These are phyloP conservation scores for Debaryomyces subglobosus DNA, from an alignment of 1,139 yeast species.

Conservation along the genomic window DNA sequence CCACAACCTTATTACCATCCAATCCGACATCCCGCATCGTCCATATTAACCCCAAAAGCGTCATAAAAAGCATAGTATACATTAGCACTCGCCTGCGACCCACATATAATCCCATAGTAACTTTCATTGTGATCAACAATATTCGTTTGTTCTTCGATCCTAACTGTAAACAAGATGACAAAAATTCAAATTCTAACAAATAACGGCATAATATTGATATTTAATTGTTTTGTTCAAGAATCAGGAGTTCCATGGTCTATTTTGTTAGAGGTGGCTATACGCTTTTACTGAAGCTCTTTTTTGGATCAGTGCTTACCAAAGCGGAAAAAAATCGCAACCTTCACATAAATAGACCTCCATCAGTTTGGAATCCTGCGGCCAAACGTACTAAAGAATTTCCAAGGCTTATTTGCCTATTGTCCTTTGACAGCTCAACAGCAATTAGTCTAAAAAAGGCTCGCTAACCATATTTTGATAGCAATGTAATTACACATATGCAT, in stretches of 20 bases:
- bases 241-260: background rate
- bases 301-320: background rate
- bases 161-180: background rate
- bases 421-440: background rate
- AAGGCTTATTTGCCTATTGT: background rate
- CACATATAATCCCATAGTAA: background rate
- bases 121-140: background rate
- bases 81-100: constrained; percentile 1
- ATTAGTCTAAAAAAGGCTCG: background rate
- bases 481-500: background rate
- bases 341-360: background rate
- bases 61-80: background rate
- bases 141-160: background rate
- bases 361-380: background rate
- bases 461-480: background rate
- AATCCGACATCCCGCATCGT: background rate
- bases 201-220: background rate
- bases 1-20: constrained; percentile 2
- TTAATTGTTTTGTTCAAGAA: background rate
- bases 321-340: background rate
- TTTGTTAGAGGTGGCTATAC: background rate
- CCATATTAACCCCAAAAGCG: background rate
- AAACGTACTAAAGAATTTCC: background rate
- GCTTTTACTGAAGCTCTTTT: too few relatives aligned
- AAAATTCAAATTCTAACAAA: too few relatives aligned